These are phyloP conservation scores for Coemansia sp. DNA, from an alignment of 192 early-diverging fungal species.

Conservation along the genomic window DNA sequence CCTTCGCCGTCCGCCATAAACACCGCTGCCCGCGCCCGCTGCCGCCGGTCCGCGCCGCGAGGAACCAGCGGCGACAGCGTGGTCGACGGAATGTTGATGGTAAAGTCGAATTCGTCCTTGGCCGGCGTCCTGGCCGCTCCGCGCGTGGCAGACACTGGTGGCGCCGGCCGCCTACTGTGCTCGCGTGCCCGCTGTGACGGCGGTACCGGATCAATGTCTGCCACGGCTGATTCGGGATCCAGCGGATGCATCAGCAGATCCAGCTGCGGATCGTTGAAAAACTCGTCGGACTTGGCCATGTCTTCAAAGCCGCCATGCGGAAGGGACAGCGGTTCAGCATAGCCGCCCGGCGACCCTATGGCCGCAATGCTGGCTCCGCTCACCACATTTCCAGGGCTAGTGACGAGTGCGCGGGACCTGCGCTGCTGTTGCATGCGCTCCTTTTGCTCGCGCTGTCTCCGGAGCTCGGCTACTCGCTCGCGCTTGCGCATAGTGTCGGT, in stretches of 20 bases:
- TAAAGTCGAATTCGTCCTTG: constrained; percentile 30
- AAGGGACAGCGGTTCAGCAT: background rate
- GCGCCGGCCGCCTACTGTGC: constrained; percentile 1
- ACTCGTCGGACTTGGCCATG: constrained; percentile 15
- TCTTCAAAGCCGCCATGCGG: background rate
- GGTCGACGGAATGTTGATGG: constrained; percentile 45
- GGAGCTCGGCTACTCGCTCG: constrained; percentile 41
- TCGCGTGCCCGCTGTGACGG: constrained; percentile 12
- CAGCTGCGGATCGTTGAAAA: constrained; percentile 38
- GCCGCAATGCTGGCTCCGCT: background rate
- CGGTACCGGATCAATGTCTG: constrained; percentile 5
- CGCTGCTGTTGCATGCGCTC: constrained; percentile 1
- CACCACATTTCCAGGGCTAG: background rate
- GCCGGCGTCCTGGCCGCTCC: background rate
- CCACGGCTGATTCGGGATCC: constrained; percentile 14
- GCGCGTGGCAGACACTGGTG: background rate
- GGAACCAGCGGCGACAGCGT: constrained; percentile 44
- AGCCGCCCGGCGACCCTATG: background rate
- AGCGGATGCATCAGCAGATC: constrained; percentile 31
- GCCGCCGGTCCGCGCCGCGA: constrained; percentile 11
- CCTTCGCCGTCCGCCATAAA: constrained; percentile 7
- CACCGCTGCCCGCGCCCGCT: constrained; percentile 23
- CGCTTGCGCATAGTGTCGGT: constrained; percentile 34
- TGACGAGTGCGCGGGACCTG: background rate
- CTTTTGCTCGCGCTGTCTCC: constrained; percentile 22